Evolutionary conservation across 148 eudicot species (phyloP).

Genomic region (Cornus suecica): DNA sequence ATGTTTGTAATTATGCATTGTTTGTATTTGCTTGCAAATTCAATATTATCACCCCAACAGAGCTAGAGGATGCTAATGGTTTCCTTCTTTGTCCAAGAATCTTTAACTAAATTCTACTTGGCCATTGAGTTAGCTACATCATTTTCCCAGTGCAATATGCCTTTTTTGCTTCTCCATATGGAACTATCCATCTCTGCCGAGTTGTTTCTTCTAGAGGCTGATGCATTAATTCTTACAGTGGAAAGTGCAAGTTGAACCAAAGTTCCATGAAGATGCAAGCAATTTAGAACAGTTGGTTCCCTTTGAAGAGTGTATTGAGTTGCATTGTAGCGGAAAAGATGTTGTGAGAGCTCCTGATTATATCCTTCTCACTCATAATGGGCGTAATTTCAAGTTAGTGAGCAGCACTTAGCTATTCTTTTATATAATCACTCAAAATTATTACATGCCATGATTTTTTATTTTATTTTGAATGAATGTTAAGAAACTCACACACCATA

Average conservation of each 20-base stretch:
- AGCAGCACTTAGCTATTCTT: conserved; percentile 12
- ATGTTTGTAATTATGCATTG: no score
- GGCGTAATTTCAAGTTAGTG: conserved; percentile 93
- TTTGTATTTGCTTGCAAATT: no score
- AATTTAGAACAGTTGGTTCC: conserved; percentile 85
- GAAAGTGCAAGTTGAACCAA: conserved; percentile 88
- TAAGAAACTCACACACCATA: no score
- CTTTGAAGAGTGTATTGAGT: conserved; percentile 87
- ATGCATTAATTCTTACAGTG: conserved; percentile 51
- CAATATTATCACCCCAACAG: no score
- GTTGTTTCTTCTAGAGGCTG: conserved; percentile 14
- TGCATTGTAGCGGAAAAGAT: conserved; percentile 55
- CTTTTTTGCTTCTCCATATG: neutral
- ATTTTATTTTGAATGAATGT: no score
- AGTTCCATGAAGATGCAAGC: conserved; percentile 92
- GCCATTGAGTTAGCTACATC: neutral
- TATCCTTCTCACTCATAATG: conserved; percentile 88
- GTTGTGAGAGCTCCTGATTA: conserved; percentile 88
- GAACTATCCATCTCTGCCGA: neutral
- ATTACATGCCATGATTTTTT: neutral
- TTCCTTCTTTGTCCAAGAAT: no score
- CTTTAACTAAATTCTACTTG: no score
- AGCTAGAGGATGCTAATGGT: no score
- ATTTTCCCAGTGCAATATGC: neutral
- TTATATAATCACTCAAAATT: neutral